phyloP scores from a whole-genome alignment of 768 basidiomycete genomes.

The Xerocomus spinulosus region DNA sequence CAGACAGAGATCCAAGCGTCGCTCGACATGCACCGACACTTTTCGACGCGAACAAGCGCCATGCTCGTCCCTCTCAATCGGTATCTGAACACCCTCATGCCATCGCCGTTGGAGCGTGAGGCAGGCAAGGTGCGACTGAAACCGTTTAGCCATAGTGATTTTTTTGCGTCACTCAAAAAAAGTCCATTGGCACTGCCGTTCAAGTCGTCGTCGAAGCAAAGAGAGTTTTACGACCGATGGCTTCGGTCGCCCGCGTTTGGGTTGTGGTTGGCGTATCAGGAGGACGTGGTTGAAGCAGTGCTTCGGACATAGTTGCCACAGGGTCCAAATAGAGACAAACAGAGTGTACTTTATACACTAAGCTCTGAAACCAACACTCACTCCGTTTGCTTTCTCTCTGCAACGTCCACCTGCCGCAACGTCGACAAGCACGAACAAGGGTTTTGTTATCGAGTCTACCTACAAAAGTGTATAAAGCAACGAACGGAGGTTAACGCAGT shows the following conservation, averaged over 20 bases:
- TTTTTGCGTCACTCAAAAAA: conserved; percentile 67
- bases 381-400: conserved; percentile 9
- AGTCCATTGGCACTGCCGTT: conserved; percentile 74
- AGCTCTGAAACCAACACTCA: conserved; percentile 1
- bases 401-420: conserved; percentile 2
- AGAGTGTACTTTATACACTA: conserved; percentile 16
- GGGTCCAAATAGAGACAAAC: conserved; percentile 23
- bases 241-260: conserved; percentile 74
- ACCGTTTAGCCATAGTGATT: conserved; percentile 64
- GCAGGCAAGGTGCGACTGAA: conserved; percentile 43
- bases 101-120: conserved; percentile 50
- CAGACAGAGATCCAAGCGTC: conserved; percentile 55
- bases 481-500: conserved; percentile 19
- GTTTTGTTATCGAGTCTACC: conserved; percentile 16
- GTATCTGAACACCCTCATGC: conserved; percentile 86
- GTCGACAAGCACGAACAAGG: conserved; percentile 3
- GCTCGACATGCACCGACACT: conserved; percentile 70
- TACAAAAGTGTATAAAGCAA: conserved; percentile 24
- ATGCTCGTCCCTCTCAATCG: conserved; percentile 86
- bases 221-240: conserved; percentile 77
- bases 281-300: conserved; percentile 60
- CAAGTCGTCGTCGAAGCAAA: conserved; percentile 56
- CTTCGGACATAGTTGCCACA: conserved; percentile 32
- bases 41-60: conserved; percentile 79
- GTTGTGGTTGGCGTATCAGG: conserved; percentile 73